Evolutionary conservation across 768 basidiomycete genomes (phyloP).

Genomic region (Lactarius vividus): DNA sequence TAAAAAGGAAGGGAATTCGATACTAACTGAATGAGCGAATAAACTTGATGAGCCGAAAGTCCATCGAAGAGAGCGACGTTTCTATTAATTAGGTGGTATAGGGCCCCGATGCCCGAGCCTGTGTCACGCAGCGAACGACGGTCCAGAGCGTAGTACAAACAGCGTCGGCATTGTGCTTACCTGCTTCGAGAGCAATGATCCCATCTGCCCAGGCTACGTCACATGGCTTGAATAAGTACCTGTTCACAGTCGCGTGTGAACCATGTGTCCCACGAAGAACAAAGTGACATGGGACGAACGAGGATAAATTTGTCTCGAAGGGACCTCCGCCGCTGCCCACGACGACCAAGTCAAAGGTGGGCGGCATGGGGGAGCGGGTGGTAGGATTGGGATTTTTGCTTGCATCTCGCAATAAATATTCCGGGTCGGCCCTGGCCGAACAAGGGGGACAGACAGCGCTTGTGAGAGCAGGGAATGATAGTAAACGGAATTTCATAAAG

Average conservation of each 20-base stretch:
- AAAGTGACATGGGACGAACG: conserved; percentile 47
- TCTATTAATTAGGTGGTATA: conserved; percentile 56
- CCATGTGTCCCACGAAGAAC: conserved; percentile 14
- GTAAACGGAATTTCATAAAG: neutral
- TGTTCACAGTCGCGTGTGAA: conserved; percentile 34
- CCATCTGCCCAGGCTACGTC: conserved; percentile 73
- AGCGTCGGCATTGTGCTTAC: conserved; percentile 40
- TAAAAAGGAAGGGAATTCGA: neutral
- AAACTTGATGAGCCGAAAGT: conserved; percentile 45
- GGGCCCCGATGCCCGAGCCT: conserved; percentile 87
- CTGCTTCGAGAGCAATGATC: conserved; percentile 83
- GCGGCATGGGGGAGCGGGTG: conserved; percentile 39
- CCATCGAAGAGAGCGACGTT: conserved; percentile 54
- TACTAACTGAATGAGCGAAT: conserved; percentile 51
- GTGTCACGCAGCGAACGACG: neutral
- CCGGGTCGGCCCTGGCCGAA: conserved; percentile 16
- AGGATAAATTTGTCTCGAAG: conserved; percentile 83
- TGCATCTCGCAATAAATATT: conserved; percentile 17
- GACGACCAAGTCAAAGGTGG: conserved; percentile 68
- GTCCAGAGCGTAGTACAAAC: conserved; percentile 2
- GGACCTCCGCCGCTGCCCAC: conserved; percentile 83
- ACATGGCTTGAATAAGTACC: conserved; percentile 84
- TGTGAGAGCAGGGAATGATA: neutral
- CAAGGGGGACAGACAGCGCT: conserved; percentile 13
- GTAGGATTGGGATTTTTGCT: conserved; percentile 1